Evolutionary conservation across 2,329 filamentous ascomycete species (phyloP).

Genomic region (Cladophialophora carrionii): DNA sequence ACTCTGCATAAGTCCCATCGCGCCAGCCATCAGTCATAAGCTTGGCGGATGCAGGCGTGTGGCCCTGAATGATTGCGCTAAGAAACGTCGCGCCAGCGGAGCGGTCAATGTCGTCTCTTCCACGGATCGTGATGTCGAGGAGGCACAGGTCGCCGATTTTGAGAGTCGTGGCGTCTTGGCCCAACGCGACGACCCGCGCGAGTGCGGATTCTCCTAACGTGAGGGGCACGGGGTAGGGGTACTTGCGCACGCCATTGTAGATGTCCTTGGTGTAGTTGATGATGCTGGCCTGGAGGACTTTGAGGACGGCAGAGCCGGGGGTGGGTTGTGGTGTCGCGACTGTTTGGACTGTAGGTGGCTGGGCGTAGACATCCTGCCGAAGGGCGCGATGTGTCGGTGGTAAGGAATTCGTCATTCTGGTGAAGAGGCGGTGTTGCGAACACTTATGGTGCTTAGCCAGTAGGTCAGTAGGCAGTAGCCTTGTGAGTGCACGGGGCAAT

Average conservation of each 20-base stretch:
- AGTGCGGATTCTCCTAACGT: slow-evolving; percentile 44
- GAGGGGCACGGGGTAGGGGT: slow-evolving; percentile 45
- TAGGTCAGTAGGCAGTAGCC: background rate
- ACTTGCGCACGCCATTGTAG: slow-evolving; percentile 48
- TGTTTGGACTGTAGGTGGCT: slow-evolving; percentile 19
- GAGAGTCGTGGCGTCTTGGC: slow-evolving; percentile 46
- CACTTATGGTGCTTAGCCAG: background rate
- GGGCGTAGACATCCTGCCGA: slow-evolving; percentile 24
- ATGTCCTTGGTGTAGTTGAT: slow-evolving; percentile 41
- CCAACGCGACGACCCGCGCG: slow-evolving; percentile 45
- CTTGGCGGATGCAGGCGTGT: slow-evolving; percentile 41
- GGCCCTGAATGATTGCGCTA: slow-evolving; percentile 37
- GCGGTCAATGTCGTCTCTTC: slow-evolving; percentile 43
- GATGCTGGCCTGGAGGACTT: slow-evolving; percentile 43
- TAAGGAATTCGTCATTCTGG: slow-evolving; percentile 8
- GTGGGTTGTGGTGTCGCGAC: slow-evolving; percentile 39
- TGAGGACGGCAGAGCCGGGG: slow-evolving; percentile 49
- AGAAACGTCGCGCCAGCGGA: slow-evolving; percentile 23
- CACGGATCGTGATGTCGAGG: slow-evolving; percentile 45
- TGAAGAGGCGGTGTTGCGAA: background rate
- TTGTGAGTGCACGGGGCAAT: background rate
- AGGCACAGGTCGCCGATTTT: slow-evolving; percentile 47
- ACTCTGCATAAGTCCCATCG: slow-evolving; percentile 46
- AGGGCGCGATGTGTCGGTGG: slow-evolving; percentile 26
- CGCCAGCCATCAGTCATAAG: slow-evolving; percentile 46